These are phyloP conservation scores for Scenedesmus sp. DNA, from an alignment of 163 green algal genomes.

Conservation along the genomic window DNA sequence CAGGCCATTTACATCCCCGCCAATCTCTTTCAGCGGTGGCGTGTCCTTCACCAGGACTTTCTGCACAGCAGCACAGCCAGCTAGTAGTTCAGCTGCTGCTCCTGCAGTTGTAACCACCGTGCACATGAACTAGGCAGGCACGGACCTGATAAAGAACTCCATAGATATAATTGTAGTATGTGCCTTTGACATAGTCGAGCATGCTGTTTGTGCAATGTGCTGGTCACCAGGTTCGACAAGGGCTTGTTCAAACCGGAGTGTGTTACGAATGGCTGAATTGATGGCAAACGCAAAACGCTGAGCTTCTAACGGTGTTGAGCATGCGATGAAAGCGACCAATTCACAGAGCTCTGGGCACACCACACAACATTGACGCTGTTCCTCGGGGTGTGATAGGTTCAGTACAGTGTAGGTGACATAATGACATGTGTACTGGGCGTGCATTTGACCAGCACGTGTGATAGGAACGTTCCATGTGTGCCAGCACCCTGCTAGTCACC, in stretches of 20 bases:
- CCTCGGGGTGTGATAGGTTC: background rate
- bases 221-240: background rate
- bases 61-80: constrained; percentile 48
- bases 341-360: background rate
- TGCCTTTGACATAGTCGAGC: background rate
- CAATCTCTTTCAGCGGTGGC: constrained; percentile 58
- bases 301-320: background rate
- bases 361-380: background rate
- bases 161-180: constrained; percentile 23
- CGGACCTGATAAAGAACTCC: background rate
- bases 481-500: no score
- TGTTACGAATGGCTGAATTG: background rate
- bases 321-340: no score
- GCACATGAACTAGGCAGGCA: background rate
- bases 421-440: background rate
- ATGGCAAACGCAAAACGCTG: background rate
- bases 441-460: background rate
- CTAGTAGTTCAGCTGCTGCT: background rate
- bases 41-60: constrained; percentile 64
- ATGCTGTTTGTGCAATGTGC: background rate
- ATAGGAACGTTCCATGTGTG: no score
- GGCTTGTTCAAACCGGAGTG: background rate
- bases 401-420: background rate
- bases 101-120: background rate
- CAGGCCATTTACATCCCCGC: constrained; percentile 56